Evolutionary conservation across 2,329 filamentous ascomycete genomes (phyloP).

Genomic region (Aureobasidium sp.): DNA sequence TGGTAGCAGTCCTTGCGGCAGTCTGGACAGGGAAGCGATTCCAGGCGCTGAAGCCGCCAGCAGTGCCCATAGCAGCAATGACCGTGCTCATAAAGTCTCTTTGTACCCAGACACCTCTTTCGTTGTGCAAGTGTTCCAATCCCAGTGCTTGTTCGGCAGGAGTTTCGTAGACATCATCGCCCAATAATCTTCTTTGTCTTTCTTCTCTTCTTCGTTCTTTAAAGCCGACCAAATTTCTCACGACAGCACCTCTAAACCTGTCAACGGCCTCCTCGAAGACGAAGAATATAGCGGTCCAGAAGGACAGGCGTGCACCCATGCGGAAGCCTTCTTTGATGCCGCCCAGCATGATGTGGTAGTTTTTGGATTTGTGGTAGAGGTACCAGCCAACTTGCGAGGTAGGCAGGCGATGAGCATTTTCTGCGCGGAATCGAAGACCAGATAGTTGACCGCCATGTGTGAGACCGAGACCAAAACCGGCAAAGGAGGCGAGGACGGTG

Average conservation of each 20-base stretch:
- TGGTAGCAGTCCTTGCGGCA: slow-evolving; percentile 58
- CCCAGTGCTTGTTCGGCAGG: slow-evolving; percentile 23
- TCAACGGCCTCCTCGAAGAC: slow-evolving; percentile 81
- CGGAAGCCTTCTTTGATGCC: slow-evolving; percentile 71
- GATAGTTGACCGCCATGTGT: slow-evolving; percentile 27
- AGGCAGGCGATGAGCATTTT: slow-evolving; percentile 91
- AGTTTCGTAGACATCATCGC: slow-evolving; percentile 26
- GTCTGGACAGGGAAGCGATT: slow-evolving; percentile 69
- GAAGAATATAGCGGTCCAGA: slow-evolving; percentile 72
- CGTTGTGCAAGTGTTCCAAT: slow-evolving; percentile 18
- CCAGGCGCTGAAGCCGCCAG: slow-evolving; percentile 79
- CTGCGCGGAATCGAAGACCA: slow-evolving; percentile 76
- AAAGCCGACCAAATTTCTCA: slow-evolving; percentile 35
- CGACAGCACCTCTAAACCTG: slow-evolving; percentile 59
- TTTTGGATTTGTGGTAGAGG: slow-evolving; percentile 97
- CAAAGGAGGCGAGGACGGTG: slow-evolving; percentile 20
- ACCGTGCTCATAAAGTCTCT: slow-evolving; percentile 76
- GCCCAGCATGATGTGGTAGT: slow-evolving; percentile 75
- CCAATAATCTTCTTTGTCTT: slow-evolving; percentile 22
- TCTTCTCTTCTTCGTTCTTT: slow-evolving; percentile 32
- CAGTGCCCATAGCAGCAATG: slow-evolving; percentile 73
- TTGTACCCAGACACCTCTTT: slow-evolving; percentile 24
- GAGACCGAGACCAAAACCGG: slow-evolving; percentile 28
- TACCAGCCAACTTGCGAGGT: slow-evolving; percentile 83
- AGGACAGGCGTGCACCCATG: slow-evolving; percentile 62